Percentiles rank a stretch among this genome's conserved stretches.
Conservation (phyloP, 2,329 filamentous ascomycete genomes). For the Scedosporium aurantiacum region DNA sequence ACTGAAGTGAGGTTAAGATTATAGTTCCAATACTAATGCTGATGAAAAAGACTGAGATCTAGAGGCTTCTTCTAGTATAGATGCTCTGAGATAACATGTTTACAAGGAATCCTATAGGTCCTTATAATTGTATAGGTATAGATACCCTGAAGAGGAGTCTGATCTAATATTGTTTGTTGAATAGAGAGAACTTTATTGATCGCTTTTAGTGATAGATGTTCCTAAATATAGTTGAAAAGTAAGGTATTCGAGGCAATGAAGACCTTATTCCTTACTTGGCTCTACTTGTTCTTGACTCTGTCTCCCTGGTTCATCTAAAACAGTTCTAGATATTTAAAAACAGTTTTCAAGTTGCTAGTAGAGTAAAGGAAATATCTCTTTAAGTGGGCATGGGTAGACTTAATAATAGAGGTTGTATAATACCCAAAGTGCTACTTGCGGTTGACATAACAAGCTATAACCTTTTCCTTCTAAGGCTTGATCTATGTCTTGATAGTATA, state of each 20-base stretch:
- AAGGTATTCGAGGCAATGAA: neutral
- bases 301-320: neutral
- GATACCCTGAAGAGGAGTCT: neutral
- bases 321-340: neutral
- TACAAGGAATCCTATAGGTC: too few relatives aligned
- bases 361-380: neutral
- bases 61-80: too few relatives aligned
- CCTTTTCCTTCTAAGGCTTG: neutral
- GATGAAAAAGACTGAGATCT: too few relatives aligned
- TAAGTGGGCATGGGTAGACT: neutral
- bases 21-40: too few relatives aligned
- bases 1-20: too few relatives aligned
- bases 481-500: neutral
- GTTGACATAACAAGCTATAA: neutral
- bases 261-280: neutral
- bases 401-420: neutral
- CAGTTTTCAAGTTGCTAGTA: neutral
- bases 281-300: neutral
- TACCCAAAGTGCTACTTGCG: neutral
- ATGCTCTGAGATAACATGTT: too few relatives aligned
- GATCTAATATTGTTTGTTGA: neutral
- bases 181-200: neutral
- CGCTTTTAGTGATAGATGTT: neutral
- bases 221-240: neutral
- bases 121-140: neutral